Evolutionary conservation across 805 yeast species (phyloP).

Genomic region (Lipomyces lipofer): DNA sequence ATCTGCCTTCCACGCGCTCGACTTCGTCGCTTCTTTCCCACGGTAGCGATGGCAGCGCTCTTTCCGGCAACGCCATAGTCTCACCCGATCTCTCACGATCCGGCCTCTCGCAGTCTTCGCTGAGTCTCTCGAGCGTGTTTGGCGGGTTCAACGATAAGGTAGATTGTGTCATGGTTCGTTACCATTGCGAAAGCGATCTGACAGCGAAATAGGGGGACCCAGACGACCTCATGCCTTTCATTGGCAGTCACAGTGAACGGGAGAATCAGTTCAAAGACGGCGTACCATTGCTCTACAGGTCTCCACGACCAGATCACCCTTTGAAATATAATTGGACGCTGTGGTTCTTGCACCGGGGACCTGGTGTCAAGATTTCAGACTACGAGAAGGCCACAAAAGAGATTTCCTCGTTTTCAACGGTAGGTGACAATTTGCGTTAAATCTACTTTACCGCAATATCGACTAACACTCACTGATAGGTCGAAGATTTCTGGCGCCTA

Average conservation of each 20-base stretch:
- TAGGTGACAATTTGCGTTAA: constrained; percentile 5
- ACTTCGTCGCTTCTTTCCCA: constrained; percentile 9
- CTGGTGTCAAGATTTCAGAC: constrained; percentile 61
- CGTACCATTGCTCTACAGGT: neutral
- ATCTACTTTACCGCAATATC: no score
- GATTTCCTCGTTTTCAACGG: constrained; percentile 78
- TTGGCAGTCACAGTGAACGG: no score
- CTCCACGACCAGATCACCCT: constrained; percentile 55
- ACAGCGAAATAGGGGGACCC: no score
- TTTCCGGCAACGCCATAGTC: neutral
- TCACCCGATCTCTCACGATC: constrained; percentile 4
- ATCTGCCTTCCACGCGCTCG: constrained; percentile 1
- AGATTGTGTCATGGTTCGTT: no score
- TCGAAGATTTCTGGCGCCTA: constrained; percentile 98
- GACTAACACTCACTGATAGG: no score
- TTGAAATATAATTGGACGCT: constrained; percentile 89
- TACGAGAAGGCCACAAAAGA: constrained; percentile 93
- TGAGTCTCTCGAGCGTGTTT: constrained; percentile 3
- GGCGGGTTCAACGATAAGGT: constrained; percentile 12
- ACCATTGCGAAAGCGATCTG: no score
- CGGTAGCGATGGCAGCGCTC: neutral
- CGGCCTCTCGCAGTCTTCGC: constrained; percentile 5
- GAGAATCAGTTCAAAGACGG: no score
- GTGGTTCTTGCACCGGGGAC: constrained; percentile 93
- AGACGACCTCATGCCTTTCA: constrained; percentile 1